Evolutionary conservation across 2,329 filamentous ascomycete species (phyloP), one percentile per base, ranked within the genome.

Genomic region (Calonectria leucothoes): DNA sequence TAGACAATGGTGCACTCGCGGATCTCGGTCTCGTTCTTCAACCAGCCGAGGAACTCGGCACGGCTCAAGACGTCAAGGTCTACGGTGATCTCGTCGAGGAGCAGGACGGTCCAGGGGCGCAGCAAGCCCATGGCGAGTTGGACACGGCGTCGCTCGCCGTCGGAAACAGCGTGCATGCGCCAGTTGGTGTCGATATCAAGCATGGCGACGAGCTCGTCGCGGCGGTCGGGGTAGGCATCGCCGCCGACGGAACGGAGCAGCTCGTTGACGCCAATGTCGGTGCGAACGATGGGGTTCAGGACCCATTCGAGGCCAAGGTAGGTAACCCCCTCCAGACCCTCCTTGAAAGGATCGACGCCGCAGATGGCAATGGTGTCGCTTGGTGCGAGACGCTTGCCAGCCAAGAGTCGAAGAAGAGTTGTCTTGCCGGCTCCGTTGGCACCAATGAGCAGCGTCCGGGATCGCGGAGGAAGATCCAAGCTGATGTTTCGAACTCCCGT

Each of bases 231-330:
- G 84, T 94, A 99, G 78, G 91, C 91, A 83, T 98, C 91, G 15
- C 97, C 97, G 74, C 97, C 97, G 0, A 99, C 94, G 3, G 93
- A 95, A 63, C 92, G 87, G 31, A 99, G 91, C 7, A 99, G 91
- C 77, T 97, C 96, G 4, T 90, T 91, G 4, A 99, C 96, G 72
- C 95, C 95, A 78, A 99, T 98, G 85, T 99, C 97, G 35, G 94
- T 97, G 66, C 96, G 94, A 61, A 98, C 97, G 80, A 98, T 98
- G 63, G 94, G 95, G 87, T 98, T 98, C 12, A 99, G 91, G 4
- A 98, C 97, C 97, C 97, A 99, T 88, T 99, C 97, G 0, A 98
- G 91, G 0, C 97, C 97, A 10, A 99, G 93, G 85, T 99, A 99
- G 27, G 96, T 98, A 37, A 99, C 96, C 75, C 97, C 97, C 85